phyloP scores from a whole-genome alignment of 2,329 filamentous ascomycete species.

The Fusarium sublunatum region DNA sequence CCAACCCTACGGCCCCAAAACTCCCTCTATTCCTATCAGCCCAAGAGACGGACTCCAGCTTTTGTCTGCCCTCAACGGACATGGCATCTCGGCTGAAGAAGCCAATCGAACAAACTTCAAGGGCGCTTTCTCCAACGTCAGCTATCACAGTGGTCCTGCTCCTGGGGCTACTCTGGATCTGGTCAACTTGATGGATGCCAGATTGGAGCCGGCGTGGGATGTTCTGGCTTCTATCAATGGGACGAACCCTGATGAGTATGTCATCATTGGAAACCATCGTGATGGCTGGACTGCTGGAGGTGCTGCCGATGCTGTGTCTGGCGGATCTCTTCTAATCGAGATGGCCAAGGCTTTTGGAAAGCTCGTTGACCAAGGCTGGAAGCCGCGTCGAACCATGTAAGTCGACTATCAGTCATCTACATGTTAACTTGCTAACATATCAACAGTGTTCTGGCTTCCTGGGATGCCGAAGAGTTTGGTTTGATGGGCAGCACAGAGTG shows the following conservation, averaged over 20 bases:
- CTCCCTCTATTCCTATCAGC: constrained; percentile 31
- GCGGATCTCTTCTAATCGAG: constrained; percentile 61
- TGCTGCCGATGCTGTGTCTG: constrained; percentile 63
- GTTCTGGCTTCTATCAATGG: constrained; percentile 56
- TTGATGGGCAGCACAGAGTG: constrained; percentile 34
- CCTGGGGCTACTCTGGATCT: constrained; percentile 10
- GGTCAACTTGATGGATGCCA: constrained; percentile 33
- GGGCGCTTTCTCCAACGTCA: constrained; percentile 28
- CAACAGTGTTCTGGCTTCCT: constrained; percentile 17
- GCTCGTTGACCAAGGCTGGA: constrained; percentile 61
- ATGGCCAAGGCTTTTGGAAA: constrained; percentile 61
- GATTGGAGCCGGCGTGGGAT: constrained; percentile 39
- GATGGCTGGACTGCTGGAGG: constrained; percentile 66
- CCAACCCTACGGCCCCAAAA: constrained; percentile 24
- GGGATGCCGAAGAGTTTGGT: constrained; percentile 35
- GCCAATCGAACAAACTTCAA: constrained; percentile 32
- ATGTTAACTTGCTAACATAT: not conserved
- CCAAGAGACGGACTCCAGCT: constrained; percentile 27
- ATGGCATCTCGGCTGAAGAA: constrained; percentile 12
- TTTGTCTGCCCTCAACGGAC: constrained; percentile 13
- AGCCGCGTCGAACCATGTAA: constrained; percentile 61
- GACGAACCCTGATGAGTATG: constrained; percentile 54
- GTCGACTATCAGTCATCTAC: accelerated
- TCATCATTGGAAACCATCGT: constrained; percentile 64
- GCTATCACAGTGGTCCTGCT: constrained; percentile 29